phyloP scores from a whole-genome alignment of 1,139 yeast species.

The Taiozyma sp. region DNA sequence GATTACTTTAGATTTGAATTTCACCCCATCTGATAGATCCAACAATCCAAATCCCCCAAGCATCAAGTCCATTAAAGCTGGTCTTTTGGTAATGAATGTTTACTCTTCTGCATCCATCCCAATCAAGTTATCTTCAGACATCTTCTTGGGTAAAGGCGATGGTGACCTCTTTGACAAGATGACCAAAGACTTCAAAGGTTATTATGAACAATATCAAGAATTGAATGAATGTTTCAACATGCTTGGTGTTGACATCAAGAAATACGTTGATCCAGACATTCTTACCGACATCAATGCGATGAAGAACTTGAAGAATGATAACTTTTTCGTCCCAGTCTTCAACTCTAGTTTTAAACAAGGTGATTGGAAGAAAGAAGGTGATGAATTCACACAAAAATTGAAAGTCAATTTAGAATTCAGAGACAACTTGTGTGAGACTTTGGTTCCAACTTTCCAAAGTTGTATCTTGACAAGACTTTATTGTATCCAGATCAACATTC shows the following conservation, averaged over 20 bases:
- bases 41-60: conserved; percentile 14
- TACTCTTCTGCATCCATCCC: conserved; percentile 23
- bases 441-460: conserved; percentile 55
- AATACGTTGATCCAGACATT: conserved; percentile 10
- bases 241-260: conserved; percentile 4
- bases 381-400: conserved; percentile 8
- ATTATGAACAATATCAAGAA: conserved; percentile 2
- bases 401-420: conserved; percentile 26
- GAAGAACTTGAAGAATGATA: conserved; percentile 15
- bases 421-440: conserved; percentile 32
- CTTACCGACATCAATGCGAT: conserved; percentile 18
- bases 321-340: conserved; percentile 7
- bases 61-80: conserved; percentile 11
- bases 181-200: conserved; percentile 11
- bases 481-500: conserved; percentile 31
- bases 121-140: conserved; percentile 21
- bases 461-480: conserved; percentile 52
- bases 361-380: conserved; percentile 6
- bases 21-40: conserved; percentile 16
- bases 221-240: conserved; percentile 7
- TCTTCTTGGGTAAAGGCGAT: conserved; percentile 9
- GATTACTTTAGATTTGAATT: conserved; percentile 22
- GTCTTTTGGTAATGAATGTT: conserved; percentile 19
- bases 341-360: conserved; percentile 5
- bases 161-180: conserved; percentile 6